Percentiles rank a stretch among this genome's conserved stretches.
These are phyloP conservation scores for Neoascochyta sp. DNA, from an alignment of 2,329 filamentous ascomycete species.

Conservation along the genomic window DNA sequence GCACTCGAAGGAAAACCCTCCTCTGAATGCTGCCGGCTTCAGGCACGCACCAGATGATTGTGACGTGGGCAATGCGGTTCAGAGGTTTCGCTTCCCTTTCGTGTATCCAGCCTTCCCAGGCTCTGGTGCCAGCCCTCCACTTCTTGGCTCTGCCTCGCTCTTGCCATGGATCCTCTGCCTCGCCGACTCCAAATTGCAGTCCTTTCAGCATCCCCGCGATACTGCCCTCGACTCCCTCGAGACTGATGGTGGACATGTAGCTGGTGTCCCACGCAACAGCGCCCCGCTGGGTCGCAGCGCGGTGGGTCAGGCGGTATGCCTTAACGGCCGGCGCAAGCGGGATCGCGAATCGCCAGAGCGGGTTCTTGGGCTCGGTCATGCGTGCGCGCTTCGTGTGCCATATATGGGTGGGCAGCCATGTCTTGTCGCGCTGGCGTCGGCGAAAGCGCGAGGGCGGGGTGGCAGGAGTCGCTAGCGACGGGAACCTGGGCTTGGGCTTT, in stretches of 20 bases:
- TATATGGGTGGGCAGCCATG: slow-evolving; percentile 90
- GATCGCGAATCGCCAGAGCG: slow-evolving; percentile 86
- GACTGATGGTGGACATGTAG: slow-evolving; percentile 81
- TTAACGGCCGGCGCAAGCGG: slow-evolving; percentile 85
- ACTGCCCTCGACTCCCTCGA: slow-evolving; percentile 64
- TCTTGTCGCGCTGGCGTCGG: slow-evolving; percentile 82
- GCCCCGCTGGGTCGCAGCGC: slow-evolving; percentile 70
- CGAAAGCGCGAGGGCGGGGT: slow-evolving; percentile 68
- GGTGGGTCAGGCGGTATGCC: slow-evolving; percentile 81
- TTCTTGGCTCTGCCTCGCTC: slow-evolving; percentile 55
- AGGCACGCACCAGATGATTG: slow-evolving; percentile 65
- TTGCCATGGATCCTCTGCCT: slow-evolving; percentile 54
- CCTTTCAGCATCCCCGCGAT: slow-evolving; percentile 64
- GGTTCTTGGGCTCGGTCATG: slow-evolving; percentile 75
- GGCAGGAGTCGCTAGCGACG: slow-evolving; percentile 63
- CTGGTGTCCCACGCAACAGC: slow-evolving; percentile 90
- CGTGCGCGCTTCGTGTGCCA: slow-evolving; percentile 90
- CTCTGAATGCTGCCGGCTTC: slow-evolving; percentile 38
- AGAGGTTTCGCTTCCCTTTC: slow-evolving; percentile 52
- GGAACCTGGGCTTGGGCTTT: slow-evolving; percentile 66
- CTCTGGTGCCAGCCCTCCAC: slow-evolving; percentile 64
- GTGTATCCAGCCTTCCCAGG: slow-evolving; percentile 56
- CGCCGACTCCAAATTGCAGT: slow-evolving; percentile 54
- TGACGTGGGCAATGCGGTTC: slow-evolving; percentile 65
- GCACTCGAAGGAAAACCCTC: slow-evolving; percentile 67